Evolutionary conservation across 208 protist genomes (phyloP).

Genomic region (Trichomonas tenax): DNA sequence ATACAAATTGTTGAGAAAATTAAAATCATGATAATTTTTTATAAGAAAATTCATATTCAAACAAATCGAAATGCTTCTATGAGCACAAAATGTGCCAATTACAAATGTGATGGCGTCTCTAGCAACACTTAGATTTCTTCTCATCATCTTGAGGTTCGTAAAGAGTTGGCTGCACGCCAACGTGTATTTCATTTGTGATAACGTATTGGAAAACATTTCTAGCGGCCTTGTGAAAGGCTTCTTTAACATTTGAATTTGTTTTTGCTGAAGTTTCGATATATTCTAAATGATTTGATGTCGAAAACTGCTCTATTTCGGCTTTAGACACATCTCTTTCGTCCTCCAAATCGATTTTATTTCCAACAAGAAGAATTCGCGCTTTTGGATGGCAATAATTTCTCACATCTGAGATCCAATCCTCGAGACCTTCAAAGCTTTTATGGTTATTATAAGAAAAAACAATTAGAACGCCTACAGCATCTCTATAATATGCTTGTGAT

Average conservation of each 20-base stretch:
- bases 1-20: too few species aligned
- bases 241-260: not conserved
- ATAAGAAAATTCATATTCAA: too few species aligned
- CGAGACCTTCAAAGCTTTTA: not conserved
- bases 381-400: not conserved
- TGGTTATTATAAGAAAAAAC: not conserved
- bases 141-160: not conserved
- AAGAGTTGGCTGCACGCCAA: not conserved
- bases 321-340: not conserved
- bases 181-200: not conserved
- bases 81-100: too few species aligned
- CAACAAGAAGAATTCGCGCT: not conserved
- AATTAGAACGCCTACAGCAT: not conserved
- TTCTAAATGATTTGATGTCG: not conserved
- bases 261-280: not conserved
- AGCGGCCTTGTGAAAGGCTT: not conserved
- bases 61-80: too few species aligned
- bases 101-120: too few species aligned
- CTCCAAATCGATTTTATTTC: constrained; percentile 20
- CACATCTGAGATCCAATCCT: not conserved
- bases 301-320: not conserved
- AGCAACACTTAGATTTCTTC: not conserved
- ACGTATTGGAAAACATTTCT: not conserved
- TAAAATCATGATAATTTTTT: too few species aligned
- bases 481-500: not conserved